Evolutionary conservation across 495 filamentous ascomycete species (phyloP), one percentile per base, ranked within the genome.

Genomic region (Platismatia glauca): DNA sequence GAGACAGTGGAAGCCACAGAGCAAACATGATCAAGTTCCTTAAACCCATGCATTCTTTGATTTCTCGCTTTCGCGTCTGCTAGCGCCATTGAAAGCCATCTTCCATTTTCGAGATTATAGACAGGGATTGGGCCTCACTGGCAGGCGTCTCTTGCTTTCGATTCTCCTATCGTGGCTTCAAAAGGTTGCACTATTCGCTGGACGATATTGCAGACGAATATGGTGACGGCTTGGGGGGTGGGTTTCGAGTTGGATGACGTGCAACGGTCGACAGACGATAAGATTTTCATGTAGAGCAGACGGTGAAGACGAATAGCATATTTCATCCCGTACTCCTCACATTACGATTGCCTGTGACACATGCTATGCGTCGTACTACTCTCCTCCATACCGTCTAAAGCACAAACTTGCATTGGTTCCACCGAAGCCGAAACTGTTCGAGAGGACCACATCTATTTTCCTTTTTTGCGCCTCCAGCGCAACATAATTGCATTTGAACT

Each of bases 361-460:
- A 24, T 31, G 4, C 24, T 7, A 29, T 31, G 5, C 18, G 24
- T 29, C 7, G 48, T n/a, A 52, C 24, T 55, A 61, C 22, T 7
- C 56, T n/a, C 48, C 37, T n/a, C 56, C 18, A 44, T 44, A 75
- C 67, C 80, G 82, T 9, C 76, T 81, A 72, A 98, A 95, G 64
- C 91, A 93, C 50, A 98, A 76, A 64, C 83, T 89, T 52, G 92
- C 92, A 76, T 97, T 97, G 12, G 94, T 98, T 35, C 94, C 94
- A 13, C 94, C 94, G 77, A 98, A 98, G 2, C 94, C 94, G 79
- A 98, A 98, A 70, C 93, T 97, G 69, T 98, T 98, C 24, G 89
- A 91, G 67, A 98, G 65, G 38, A 87, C 87, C 33, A 92, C 88
- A 61, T 87, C 79, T 29, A 97, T 84, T 48, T 68, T 69, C 66